These are phyloP conservation scores for Sporisorium exsertum DNA, from an alignment of 1,284 basidiomycete genomes.

Conservation along the genomic window DNA sequence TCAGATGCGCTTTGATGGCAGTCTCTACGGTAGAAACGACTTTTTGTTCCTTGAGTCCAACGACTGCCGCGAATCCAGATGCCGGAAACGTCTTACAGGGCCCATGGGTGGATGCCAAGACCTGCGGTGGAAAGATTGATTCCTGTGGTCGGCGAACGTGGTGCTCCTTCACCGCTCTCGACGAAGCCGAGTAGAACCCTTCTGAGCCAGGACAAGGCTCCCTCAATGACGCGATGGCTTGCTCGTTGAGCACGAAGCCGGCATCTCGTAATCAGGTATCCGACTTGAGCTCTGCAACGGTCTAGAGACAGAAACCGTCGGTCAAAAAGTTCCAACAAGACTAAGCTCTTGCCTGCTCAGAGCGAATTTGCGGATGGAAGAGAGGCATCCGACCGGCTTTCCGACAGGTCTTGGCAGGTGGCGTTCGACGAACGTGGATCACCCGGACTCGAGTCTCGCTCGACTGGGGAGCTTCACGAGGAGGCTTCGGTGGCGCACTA, in stretches of 20 bases:
- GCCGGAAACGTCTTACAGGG: neutral
- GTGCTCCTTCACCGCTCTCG: neutral
- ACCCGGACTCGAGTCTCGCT: neutral
- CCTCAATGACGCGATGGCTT: conserved; percentile 1
- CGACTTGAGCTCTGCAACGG: neutral
- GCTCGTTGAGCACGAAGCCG: neutral
- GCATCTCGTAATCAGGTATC: neutral
- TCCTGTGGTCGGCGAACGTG: conserved; percentile 11
- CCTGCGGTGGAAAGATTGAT: neutral
- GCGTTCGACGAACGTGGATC: conserved; percentile 11
- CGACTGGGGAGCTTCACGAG: neutral
- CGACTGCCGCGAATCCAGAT: neutral
- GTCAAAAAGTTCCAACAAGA: conserved; percentile 11
- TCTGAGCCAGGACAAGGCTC: neutral
- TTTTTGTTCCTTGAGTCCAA: neutral
- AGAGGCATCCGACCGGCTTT: conserved; percentile 2
- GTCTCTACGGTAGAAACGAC: neutral
- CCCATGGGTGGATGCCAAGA: conserved; percentile 1
- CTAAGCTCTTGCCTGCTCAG: neutral
- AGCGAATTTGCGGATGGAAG: conserved; percentile 7
- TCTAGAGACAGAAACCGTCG: conserved; percentile 17
- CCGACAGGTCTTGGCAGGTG: conserved; percentile 26
- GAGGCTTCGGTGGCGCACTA: neutral
- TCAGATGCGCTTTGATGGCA: neutral
- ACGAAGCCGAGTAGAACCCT: neutral